Evolutionary conservation across 495 filamentous ascomycete genomes (phyloP).

Genomic region (Hypoxylon perforatum): DNA sequence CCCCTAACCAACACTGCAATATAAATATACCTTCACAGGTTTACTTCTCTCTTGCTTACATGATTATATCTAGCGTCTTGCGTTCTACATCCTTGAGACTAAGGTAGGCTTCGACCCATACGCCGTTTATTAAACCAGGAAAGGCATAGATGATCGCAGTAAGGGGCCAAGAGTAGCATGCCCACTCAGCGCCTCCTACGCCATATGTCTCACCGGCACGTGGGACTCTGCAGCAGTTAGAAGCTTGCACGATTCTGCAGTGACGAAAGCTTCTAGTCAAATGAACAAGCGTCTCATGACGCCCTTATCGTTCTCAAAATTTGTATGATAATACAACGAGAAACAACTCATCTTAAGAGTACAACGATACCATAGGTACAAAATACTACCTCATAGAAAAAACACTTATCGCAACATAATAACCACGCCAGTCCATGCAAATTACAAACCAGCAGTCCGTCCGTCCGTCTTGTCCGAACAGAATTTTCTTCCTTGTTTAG

Average conservation of each 20-base stretch:
- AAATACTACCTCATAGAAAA: neutral
- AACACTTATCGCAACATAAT: constrained; percentile 1
- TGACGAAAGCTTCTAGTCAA: neutral
- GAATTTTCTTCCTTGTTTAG: neutral
- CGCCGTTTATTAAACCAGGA: too few species aligned
- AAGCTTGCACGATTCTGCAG: too few species aligned
- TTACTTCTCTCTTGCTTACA: neutral
- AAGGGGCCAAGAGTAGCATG: too few species aligned
- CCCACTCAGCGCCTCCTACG: too few species aligned
- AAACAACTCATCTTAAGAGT: constrained; percentile 13
- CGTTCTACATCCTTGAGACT: too few species aligned
- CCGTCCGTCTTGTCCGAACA: neutral
- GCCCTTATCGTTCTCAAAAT: neutral
- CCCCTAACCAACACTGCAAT: constrained; percentile 1
- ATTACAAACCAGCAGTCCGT: constrained; percentile 4
- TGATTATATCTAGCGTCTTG: too few species aligned
- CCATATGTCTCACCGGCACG: neutral
- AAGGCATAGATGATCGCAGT: too few species aligned
- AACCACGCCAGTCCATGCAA: constrained; percentile 31
- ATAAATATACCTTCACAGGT: neutral
- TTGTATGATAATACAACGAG: constrained; percentile 28
- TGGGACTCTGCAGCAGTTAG: neutral
- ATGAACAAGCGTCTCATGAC: constrained; percentile 1
- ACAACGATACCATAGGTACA: constrained; percentile 21
- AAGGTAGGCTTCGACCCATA: too few species aligned